Evolutionary conservation across 1,284 basidiomycete genomes (phyloP), one percentile per base, ranked within the genome.

Genomic region (Pseudozyma tsukubaensis): DNA sequence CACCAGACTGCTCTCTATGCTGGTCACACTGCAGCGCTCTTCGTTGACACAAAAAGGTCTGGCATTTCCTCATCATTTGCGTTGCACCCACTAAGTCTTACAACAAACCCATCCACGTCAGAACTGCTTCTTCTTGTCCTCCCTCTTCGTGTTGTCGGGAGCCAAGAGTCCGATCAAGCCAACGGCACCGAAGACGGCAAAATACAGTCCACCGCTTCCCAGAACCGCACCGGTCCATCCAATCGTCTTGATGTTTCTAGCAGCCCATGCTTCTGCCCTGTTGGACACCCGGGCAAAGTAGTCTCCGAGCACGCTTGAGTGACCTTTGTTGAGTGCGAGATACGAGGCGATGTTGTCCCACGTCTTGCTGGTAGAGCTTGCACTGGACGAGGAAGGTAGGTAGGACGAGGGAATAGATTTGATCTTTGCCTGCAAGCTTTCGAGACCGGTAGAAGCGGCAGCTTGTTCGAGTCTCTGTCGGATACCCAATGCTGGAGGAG

Each of bases 221-320:
- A 60, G 12, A 1, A 76, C 4, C 0, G 64, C 69, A 24, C 73
- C 73, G 16, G 61, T 72, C 73, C 73, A 76, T 24, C 70, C 64
- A 12, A 76, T 65, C 4, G 52, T 45, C 7, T 48, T 45, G n/a
- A 76, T 48, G 45, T 76, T 72, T 6, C 32, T 21, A 2, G 0
- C 12, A 0, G 51, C 16, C 73, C 73, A 76, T 14, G 52, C 64
- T 12, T 71, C 62, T 6, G 69, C 69, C 10, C 73, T 53, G 0
- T 16, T 0, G 10, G 39, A n/a, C 14, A 68, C 35, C 3, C 18
- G 19, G 10, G 32, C 32, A 24, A 72, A 60, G 56, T 63, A 63
- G 12, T 37, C 14, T 1, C 44, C 45, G 3, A 67, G 10, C 2
- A 43, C 42, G 42, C 3, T 9, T 1, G 51, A 11, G 16, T 10